Conservation (phyloP, 2,329 filamentous ascomycete genomes). For the Clarireedia hainanense region DNA sequence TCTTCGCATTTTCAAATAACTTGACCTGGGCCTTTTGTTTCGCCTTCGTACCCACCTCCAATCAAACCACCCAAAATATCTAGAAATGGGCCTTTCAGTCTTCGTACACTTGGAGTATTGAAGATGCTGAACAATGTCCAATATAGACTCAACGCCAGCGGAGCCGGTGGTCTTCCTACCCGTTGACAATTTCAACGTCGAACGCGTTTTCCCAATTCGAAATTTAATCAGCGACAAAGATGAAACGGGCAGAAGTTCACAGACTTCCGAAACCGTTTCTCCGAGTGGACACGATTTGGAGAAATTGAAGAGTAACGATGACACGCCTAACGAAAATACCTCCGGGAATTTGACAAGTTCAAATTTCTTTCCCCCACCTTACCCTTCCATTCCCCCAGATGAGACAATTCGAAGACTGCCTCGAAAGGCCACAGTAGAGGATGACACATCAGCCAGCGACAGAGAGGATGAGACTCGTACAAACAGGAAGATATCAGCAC, state of each 20-base stretch:
- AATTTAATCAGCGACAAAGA: slow-evolving; percentile 13
- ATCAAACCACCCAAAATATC: neutral
- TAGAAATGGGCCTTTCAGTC: neutral
- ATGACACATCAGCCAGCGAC: neutral
- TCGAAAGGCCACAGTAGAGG: neutral
- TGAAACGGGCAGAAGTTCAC: neutral
- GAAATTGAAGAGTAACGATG: neutral
- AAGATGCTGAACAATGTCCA: slow-evolving; percentile 8
- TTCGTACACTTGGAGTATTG: neutral
- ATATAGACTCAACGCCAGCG: slow-evolving; percentile 3
- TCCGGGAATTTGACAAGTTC: neutral
- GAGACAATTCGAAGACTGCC: slow-evolving; percentile 13
- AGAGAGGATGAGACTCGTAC: neutral
- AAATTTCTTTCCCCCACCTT: slow-evolving; percentile 14
- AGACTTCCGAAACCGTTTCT: neutral
- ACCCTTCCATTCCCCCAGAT: slow-evolving; percentile 12
- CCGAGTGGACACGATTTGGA: neutral
- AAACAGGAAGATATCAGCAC: slow-evolving; percentile 11
- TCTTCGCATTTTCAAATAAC: neutral
- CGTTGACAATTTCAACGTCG: slow-evolving; percentile 14
- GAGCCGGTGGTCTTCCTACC: slow-evolving; percentile 15
- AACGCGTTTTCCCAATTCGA: slow-evolving; percentile 22
- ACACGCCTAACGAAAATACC: neutral
- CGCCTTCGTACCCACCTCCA: neutral
- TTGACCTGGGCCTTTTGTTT: neutral